Evolutionary conservation across 129 eudicot species (phyloP).

Genomic region (Lactuca saligna): DNA sequence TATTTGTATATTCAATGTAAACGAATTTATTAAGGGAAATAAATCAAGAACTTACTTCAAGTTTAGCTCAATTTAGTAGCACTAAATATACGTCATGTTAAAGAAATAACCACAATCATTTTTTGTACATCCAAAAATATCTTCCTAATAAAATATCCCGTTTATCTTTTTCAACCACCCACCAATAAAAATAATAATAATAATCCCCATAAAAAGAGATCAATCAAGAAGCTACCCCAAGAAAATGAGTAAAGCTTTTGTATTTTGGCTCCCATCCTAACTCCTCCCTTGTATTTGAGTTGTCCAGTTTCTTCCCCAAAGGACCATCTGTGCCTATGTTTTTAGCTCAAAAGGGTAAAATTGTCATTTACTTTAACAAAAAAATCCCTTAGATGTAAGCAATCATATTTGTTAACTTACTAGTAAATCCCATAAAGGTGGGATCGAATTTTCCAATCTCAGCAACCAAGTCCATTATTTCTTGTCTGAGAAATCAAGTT

Average conservation of each 20-base stretch:
- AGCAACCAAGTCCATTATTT: slow-evolving; percentile 81
- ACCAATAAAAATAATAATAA: not conserved
- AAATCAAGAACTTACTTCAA: not conserved
- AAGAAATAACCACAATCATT: slow-evolving; percentile 15
- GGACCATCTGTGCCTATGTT: slow-evolving; percentile 69
- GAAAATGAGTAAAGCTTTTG: slow-evolving; percentile 74
- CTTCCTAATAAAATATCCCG: slow-evolving; percentile 8
- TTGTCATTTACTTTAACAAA: not conserved
- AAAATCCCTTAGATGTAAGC: no score
- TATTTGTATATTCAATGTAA: no score
- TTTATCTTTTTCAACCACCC: slow-evolving; percentile 23
- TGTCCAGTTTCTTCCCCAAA: slow-evolving; percentile 83
- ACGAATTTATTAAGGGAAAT: not conserved
- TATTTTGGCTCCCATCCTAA: slow-evolving; percentile 90
- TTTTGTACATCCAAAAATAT: no score
- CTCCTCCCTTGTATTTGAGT: slow-evolving; percentile 69
- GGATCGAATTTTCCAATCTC: slow-evolving; percentile 69
- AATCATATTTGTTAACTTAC: slow-evolving; percentile 25
- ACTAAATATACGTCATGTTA: slow-evolving; percentile 18
- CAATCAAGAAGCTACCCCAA: slow-evolving; percentile 44
- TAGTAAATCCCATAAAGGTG: slow-evolving; percentile 78
- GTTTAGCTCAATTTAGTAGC: slow-evolving; percentile 9
- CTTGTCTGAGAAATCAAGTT: slow-evolving; percentile 55
- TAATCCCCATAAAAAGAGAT: no score
- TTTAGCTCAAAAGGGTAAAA: not conserved